These are phyloP conservation scores for Trichoderma harzianum DNA, from an alignment of 2,329 filamentous ascomycete species.

Conservation along the genomic window DNA sequence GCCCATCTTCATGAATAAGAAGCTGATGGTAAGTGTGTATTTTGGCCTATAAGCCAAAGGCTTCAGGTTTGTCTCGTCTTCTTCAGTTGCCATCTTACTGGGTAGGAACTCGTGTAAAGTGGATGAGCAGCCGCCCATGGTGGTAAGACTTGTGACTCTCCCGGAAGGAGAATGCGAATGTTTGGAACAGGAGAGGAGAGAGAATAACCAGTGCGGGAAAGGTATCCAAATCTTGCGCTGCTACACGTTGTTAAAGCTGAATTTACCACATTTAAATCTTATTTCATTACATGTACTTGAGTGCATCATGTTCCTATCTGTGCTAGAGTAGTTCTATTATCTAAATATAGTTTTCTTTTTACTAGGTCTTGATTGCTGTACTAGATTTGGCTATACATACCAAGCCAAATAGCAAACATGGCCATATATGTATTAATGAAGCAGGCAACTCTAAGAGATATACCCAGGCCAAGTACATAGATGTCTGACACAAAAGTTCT, in stretches of 20 bases:
- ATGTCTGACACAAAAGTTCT: background rate
- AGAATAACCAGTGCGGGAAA: too few species aligned
- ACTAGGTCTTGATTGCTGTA: background rate
- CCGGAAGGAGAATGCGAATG: background rate
- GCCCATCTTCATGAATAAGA: too few species aligned
- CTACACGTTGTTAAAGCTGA: background rate
- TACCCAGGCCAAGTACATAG: background rate
- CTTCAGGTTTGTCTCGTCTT: too few species aligned
- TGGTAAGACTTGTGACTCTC: too few species aligned
- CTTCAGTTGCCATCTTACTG: too few species aligned
- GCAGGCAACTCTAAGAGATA: background rate
- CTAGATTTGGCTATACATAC: background rate
- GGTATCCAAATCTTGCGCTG: background rate
- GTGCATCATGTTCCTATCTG: background rate
- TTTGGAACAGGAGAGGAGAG: background rate
- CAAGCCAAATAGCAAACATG: background rate
- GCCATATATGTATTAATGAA: background rate
- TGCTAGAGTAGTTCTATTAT: too few species aligned
- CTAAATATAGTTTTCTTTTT: background rate
- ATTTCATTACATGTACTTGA: background rate
- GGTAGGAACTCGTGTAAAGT: too few species aligned
- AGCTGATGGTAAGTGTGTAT: too few species aligned
- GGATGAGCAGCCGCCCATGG: too few species aligned
- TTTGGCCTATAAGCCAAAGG: too few species aligned
- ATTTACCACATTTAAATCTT: background rate